Percentiles rank a stretch among this genome's conserved stretches.
Evolutionary conservation across 257 asterid genomes (phyloP).

Genomic region (Osmanthus fragrans): DNA sequence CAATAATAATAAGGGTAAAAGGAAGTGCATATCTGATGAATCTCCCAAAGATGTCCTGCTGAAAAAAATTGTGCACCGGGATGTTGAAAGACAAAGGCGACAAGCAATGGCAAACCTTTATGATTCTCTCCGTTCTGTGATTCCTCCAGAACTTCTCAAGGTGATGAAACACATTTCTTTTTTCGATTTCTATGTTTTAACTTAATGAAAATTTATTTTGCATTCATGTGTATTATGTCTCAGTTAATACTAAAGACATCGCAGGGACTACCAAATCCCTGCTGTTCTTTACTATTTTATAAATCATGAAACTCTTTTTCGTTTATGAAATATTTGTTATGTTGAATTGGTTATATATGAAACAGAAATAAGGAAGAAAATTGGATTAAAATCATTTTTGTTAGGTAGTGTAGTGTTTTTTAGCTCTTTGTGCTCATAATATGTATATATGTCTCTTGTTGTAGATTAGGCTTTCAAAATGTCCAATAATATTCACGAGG

Average conservation of each 20-base stretch:
- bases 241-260: too few relatives aligned
- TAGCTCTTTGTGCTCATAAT: too few relatives aligned
- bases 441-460: not conserved
- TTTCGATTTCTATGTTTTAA: not conserved
- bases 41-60: not conserved
- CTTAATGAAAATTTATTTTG: not conserved
- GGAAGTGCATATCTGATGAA: not conserved
- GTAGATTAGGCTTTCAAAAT: conserved; percentile 48
- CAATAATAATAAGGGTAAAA: not conserved
- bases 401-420: too few relatives aligned
- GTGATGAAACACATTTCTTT: conserved; percentile 14
- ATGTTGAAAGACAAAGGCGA: conserved; percentile 47
- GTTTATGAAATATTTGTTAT: not conserved
- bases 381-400: too few relatives aligned
- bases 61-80: conserved; percentile 38
- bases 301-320: not conserved
- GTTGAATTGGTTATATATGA: too few relatives aligned
- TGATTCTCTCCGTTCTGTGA: conserved; percentile 41
- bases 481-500: conserved; percentile 48
- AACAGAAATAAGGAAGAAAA: not conserved
- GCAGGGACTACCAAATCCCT: not conserved
- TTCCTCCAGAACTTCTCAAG: conserved; percentile 43
- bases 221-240: not conserved
- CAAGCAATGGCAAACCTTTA: conserved; percentile 51
- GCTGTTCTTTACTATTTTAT: not conserved